phyloP scores from a whole-genome alignment of 2,329 filamentous ascomycete species.

The Bipolaris victoriae region DNA sequence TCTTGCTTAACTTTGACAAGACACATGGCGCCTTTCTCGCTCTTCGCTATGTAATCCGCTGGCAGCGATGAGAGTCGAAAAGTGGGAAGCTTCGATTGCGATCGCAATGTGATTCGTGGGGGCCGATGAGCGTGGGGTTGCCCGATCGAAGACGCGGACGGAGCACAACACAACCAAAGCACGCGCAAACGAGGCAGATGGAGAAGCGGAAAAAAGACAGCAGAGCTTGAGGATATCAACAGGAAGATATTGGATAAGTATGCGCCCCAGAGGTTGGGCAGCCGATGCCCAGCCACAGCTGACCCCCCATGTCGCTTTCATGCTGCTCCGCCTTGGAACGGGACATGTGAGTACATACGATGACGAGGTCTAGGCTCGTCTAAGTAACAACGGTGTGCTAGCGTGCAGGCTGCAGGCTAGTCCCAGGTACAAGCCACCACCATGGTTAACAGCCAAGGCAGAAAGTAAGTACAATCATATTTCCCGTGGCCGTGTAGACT shows the following conservation, averaged over 20 bases:
- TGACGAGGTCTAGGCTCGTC: conserved; percentile 23
- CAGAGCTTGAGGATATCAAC: conserved; percentile 24
- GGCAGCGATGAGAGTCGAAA: conserved; percentile 2
- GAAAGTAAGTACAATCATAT: conserved; percentile 13
- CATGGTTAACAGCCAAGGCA: conserved; percentile 13
- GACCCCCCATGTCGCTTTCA: conserved; percentile 32
- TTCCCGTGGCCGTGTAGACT: conserved; percentile 24
- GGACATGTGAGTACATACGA: conserved; percentile 30
- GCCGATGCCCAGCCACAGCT: conserved; percentile 40
- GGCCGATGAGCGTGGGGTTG: conserved; percentile 32
- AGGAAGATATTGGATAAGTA: conserved; percentile 22
- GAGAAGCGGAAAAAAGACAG: conserved; percentile 12
- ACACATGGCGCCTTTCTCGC: conserved; percentile 48
- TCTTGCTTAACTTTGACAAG: conserved; percentile 55
- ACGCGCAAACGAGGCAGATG: conserved; percentile 4
- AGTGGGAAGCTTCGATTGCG: conserved; percentile 28
- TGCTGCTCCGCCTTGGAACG: conserved; percentile 37
- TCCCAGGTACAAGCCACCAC: conserved; percentile 27
- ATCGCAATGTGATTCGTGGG: conserved; percentile 44
- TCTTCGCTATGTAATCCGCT: conserved; percentile 7
- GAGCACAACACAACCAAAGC: conserved; percentile 12
- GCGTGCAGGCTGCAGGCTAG: conserved; percentile 21
- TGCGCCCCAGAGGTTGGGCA: conserved; percentile 28
- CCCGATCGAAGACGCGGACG: conserved; percentile 14
- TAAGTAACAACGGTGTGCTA: conserved; percentile 18